Evolutionary conservation across 257 asterid species (phyloP).

Genomic region (Solanum ossicruentum): DNA sequence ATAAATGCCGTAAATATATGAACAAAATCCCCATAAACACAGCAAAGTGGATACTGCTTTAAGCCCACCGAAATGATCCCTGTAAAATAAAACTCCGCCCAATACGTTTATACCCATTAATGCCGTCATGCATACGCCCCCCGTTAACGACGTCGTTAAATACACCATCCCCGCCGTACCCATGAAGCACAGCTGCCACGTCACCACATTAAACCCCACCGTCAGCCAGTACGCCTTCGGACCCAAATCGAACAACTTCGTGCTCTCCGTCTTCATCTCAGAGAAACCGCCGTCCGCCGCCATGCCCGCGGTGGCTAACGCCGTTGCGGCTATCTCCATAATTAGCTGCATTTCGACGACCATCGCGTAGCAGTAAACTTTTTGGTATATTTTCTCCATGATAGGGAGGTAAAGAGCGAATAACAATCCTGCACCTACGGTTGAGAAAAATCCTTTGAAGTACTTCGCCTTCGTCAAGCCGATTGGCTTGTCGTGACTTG

Average conservation of each 20-base stretch:
- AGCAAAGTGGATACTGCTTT: constrained; percentile 52
- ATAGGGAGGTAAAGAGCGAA: constrained; percentile 59
- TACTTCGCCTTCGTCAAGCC: constrained; percentile 25
- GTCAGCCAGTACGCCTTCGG: constrained; percentile 39
- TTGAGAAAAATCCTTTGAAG: constrained; percentile 35
- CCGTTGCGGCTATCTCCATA: constrained; percentile 50
- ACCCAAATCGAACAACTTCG: constrained; percentile 37
- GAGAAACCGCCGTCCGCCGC: constrained; percentile 30
- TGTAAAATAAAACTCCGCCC: constrained; percentile 47
- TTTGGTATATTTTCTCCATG: constrained; percentile 50
- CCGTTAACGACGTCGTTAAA: constrained; percentile 60
- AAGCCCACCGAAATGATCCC: constrained; percentile 47
- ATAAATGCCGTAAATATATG: constrained; percentile 53
- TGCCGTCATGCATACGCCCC: constrained; percentile 82
- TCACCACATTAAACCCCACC: constrained; percentile 15
- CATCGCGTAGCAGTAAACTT: constrained; percentile 52
- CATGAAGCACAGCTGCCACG: constrained; percentile 72
- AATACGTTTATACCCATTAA: constrained; percentile 40
- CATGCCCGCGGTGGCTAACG: constrained; percentile 34
- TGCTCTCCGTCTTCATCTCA: constrained; percentile 32
- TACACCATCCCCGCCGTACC: constrained; percentile 85
- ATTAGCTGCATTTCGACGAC: constrained; percentile 75
- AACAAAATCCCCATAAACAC: constrained; percentile 65
- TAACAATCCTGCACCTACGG: constrained; percentile 50
- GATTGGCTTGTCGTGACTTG: constrained; percentile 28